Evolutionary conservation across 2,329 filamentous ascomycete species (phyloP).

Genomic region (Biscogniauxia sp.): DNA sequence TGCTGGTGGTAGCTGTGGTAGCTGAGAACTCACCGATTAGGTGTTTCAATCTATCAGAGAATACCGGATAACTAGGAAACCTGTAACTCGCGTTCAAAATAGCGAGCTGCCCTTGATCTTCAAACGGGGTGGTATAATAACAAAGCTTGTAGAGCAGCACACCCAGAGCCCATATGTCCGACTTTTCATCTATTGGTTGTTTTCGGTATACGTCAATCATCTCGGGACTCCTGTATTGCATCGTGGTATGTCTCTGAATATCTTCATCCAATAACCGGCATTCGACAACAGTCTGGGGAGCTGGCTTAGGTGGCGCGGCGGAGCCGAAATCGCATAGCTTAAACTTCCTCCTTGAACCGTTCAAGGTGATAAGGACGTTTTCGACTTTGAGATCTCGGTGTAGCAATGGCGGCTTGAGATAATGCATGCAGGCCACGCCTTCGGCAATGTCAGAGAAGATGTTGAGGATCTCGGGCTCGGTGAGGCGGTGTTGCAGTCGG

Average conservation of each 20-base stretch:
- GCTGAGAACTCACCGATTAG: constrained; percentile 69
- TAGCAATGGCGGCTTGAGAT: constrained; percentile 87
- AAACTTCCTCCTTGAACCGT: constrained; percentile 69
- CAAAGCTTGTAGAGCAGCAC: constrained; percentile 96
- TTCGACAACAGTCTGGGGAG: constrained; percentile 82
- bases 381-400: constrained; percentile 97
- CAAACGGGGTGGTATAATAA: constrained; percentile 98
- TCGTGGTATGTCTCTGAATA: constrained; percentile 91
- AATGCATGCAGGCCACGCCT: constrained; percentile 98
- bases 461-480: constrained; percentile 93
- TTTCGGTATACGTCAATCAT: constrained; percentile 99
- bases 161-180: constrained; percentile 95
- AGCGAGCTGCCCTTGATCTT: constrained; percentile 95
- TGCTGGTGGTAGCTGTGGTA: constrained; percentile 1
- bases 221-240: constrained; percentile 96
- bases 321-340: constrained; percentile 99
- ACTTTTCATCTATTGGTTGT: constrained; percentile 96
- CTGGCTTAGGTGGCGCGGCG: constrained; percentile 76
- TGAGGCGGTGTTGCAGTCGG: constrained; percentile 89
- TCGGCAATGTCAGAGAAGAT: constrained; percentile 97
- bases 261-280: constrained; percentile 94
- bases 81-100: constrained; percentile 95
- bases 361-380: constrained; percentile 84
- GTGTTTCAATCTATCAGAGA: constrained; percentile 85
- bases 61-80: constrained; percentile 82